These are phyloP conservation scores for Pontederia paniculata DNA, from an alignment of 176 grass and related monocot genomes.

Conservation along the genomic window DNA sequence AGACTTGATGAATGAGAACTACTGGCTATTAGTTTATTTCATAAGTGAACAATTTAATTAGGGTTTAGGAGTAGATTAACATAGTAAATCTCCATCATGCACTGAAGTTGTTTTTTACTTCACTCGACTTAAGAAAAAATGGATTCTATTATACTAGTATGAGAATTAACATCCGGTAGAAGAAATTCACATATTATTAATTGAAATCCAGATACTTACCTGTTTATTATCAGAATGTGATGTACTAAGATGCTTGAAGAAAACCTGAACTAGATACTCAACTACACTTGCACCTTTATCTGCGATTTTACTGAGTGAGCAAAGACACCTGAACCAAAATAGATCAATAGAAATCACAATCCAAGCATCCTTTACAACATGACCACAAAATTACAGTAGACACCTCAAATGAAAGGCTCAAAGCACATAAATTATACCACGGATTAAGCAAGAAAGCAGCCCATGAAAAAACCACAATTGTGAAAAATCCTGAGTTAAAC, in stretches of 20 bases:
- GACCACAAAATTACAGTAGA: not conserved
- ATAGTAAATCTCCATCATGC: no score
- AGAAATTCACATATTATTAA: not conserved
- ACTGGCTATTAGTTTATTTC: no score
- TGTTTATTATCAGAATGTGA: conserved; percentile 61
- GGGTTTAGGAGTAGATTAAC: no score
- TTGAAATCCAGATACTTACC: conserved; percentile 22
- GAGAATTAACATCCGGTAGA: not conserved
- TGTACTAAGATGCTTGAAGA: conserved; percentile 78
- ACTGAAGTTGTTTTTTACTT: no score
- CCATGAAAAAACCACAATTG: not conserved
- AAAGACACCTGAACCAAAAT: conserved; percentile 64
- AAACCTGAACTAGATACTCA: conserved; percentile 72
- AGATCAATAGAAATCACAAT: conserved; percentile 3
- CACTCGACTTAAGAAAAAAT: no score
- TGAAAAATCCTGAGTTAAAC: no score
- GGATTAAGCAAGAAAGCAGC: no score
- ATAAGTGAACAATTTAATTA: no score
- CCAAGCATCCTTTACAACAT: conserved; percentile 20
- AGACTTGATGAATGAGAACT: no score
- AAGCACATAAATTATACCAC: not conserved
- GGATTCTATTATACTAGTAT: no score
- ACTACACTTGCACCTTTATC: conserved; percentile 66
- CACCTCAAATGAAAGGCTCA: not conserved
- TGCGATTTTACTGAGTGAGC: conserved; percentile 72